Percentiles rank a stretch among this genome's conserved stretches.
These are phyloP conservation scores for Dalbergia oliveri DNA, from an alignment of 306 rosid genomes.

Conservation along the genomic window DNA sequence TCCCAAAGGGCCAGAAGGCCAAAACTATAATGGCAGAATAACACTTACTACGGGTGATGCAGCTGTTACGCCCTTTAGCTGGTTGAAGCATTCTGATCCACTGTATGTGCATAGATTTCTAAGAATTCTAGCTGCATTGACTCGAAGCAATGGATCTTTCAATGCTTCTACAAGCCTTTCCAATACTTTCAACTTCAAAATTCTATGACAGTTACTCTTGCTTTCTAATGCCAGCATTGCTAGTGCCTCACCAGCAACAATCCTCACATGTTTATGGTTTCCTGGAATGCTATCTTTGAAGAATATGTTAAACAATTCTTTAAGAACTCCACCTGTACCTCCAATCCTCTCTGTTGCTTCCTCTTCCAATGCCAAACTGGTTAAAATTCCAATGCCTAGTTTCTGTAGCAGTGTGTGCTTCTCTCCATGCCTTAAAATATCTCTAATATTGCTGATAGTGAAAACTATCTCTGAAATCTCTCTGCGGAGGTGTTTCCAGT, in stretches of 20 bases:
- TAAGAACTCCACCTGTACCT: conserved; percentile 79
- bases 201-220: conserved; percentile 67
- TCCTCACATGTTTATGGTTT: conserved; percentile 48
- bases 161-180: conserved; percentile 64
- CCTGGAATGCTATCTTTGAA: conserved; percentile 50
- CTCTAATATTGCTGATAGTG: conserved; percentile 78
- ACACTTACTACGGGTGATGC: conserved; percentile 78
- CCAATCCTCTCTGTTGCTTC: conserved; percentile 81
- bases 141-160: conserved; percentile 62
- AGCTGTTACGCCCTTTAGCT: conserved; percentile 54
- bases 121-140: conserved; percentile 73
- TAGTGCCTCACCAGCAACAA: conserved; percentile 86
- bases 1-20: neutral
- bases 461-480: conserved; percentile 82
- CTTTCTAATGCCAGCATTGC: conserved; percentile 83
- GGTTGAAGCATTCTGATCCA: conserved; percentile 58
- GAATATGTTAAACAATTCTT: conserved; percentile 70
- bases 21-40: neutral
- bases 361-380: conserved; percentile 74
- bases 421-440: conserved; percentile 69
- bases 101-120: conserved; percentile 74
- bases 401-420: conserved; percentile 66
- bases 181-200: conserved; percentile 58
- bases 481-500: conserved; percentile 68
- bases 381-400: conserved; percentile 73